Base-by-base conservation (phyloP, 2,329 filamentous ascomycete genomes). In the Diaporthe sp. region DNA sequence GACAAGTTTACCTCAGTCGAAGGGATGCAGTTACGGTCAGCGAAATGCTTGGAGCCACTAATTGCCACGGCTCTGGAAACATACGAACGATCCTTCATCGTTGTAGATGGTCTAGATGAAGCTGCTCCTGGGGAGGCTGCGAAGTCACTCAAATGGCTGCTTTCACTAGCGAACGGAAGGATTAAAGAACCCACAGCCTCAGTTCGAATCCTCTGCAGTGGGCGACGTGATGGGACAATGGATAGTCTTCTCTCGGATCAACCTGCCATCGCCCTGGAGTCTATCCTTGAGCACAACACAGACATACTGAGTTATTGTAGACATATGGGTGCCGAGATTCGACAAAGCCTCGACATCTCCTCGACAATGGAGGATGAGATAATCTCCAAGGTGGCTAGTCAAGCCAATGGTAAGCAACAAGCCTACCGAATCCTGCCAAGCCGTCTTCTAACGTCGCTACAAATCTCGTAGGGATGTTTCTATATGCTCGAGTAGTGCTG, bases 401-500 rank as follows among this genome's bases (percentile, higher is more conserved):
- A 51, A 51, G 62, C 62, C 17, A 51, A 68, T 9, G 62, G 62
- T 68, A 39, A 34, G 44, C 44, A n/a, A 1, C 15, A 10, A 12
- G 28, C 22, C n/a, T n/a, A n/a, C n/a, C n/a, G n/a, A n/a, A n/a
- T n/a, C n/a, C n/a, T n/a, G n/a, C n/a, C n/a, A n/a, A n/a, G n/a
- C n/a, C n/a, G n/a, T n/a, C n/a, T n/a, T n/a, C n/a, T n/a, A n/a
- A n/a, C n/a, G 10, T n/a, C 10, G 17, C 44, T 68, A 2, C 53
- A n/a, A 17, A 8, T 13, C 31, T 37, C 7, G 0, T 17, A 68
- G 62, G 62, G 44, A 68, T 68, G 62, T 68, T 68, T n/a, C 46
- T 68, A 22, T 68, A 68, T 53, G 62, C 62, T 53, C 31, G 62
- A 39, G 44, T 68, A 4, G 62, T 68, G n/a, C 31, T 68, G 9